These are phyloP conservation scores for Delonix regia DNA, from an alignment of 306 rosid species.

Conservation along the genomic window DNA sequence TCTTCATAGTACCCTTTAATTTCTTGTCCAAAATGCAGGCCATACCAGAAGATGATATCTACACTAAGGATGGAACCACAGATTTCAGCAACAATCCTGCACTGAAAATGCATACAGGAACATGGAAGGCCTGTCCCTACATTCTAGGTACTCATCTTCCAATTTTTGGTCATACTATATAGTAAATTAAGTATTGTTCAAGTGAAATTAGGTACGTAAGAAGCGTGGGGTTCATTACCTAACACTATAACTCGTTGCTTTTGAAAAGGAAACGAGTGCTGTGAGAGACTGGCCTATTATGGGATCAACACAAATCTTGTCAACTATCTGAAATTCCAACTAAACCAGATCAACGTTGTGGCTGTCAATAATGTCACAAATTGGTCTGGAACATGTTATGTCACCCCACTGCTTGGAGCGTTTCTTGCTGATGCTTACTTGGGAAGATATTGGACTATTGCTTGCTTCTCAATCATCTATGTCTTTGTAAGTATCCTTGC, in stretches of 20 bases:
- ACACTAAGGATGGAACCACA: conserved; percentile 37
- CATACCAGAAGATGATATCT: conserved; percentile 31
- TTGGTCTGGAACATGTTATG: conserved; percentile 64
- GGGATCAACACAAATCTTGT: conserved; percentile 68
- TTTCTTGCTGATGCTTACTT: conserved; percentile 69
- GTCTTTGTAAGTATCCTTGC: conserved; percentile 42
- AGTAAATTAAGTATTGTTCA: too few relatives aligned
- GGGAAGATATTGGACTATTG: conserved; percentile 76
- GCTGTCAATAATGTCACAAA: conserved; percentile 59
- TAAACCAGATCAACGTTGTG: conserved; percentile 40
- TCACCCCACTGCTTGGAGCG: conserved; percentile 69
- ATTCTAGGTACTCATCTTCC: conserved; percentile 22
- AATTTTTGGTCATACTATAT: too few relatives aligned
- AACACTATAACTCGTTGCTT: too few relatives aligned
- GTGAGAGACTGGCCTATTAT: conserved; percentile 73
- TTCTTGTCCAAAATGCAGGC: not conserved
- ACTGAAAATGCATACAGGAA: conserved; percentile 35
- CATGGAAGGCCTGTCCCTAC: conserved; percentile 38
- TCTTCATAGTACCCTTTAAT: too few relatives aligned
- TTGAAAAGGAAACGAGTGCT: conserved; percentile 55
- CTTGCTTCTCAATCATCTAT: conserved; percentile 57
- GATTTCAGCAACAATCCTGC: conserved; percentile 36
- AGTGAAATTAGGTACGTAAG: too few relatives aligned
- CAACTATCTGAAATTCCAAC: conserved; percentile 52
- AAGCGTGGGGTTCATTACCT: too few relatives aligned